phyloP scores from a whole-genome alignment of 2,329 filamentous ascomycete species.

The Thelonectria discophora region DNA sequence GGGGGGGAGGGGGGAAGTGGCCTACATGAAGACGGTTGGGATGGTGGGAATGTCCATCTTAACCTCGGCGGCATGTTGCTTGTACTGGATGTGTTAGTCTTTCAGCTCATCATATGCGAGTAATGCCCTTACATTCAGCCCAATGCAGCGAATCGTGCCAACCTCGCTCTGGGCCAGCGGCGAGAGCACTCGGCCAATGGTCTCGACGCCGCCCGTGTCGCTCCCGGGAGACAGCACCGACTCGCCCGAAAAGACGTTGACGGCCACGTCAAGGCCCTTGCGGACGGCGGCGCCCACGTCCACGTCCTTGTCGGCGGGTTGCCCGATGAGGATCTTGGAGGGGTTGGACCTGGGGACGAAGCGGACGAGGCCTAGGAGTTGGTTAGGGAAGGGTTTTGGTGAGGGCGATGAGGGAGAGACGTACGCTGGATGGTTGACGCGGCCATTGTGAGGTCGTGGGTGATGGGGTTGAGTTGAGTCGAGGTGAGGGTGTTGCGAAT shows the following conservation, averaged over 20 bases:
- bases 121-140: conserved; percentile 58
- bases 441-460: conserved; percentile 34
- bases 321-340: conserved; percentile 61
- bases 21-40: conserved; percentile 63
- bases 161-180: conserved; percentile 49
- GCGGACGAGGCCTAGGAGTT: conserved; percentile 63
- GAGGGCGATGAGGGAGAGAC: neutral
- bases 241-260: conserved; percentile 64
- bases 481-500: too few species aligned
- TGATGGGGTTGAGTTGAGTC: neutral
- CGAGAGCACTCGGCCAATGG: conserved; percentile 59
- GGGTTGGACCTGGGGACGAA: conserved; percentile 63
- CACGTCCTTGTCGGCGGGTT: conserved; percentile 60
- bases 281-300: conserved; percentile 67
- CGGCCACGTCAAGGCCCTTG: conserved; percentile 64
- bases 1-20: too few species aligned
- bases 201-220: conserved; percentile 57
- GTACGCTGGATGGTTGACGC: conserved; percentile 36
- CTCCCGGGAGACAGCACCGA: conserved; percentile 65
- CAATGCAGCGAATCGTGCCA: conserved; percentile 67
- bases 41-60: conserved; percentile 61
- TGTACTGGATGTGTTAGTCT: conserved; percentile 42
- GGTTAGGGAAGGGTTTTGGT: neutral
- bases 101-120: conserved; percentile 50
- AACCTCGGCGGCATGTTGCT: conserved; percentile 56